phyloP scores from a whole-genome alignment of 345 rosid species.

The Gossypium arboreum region DNA sequence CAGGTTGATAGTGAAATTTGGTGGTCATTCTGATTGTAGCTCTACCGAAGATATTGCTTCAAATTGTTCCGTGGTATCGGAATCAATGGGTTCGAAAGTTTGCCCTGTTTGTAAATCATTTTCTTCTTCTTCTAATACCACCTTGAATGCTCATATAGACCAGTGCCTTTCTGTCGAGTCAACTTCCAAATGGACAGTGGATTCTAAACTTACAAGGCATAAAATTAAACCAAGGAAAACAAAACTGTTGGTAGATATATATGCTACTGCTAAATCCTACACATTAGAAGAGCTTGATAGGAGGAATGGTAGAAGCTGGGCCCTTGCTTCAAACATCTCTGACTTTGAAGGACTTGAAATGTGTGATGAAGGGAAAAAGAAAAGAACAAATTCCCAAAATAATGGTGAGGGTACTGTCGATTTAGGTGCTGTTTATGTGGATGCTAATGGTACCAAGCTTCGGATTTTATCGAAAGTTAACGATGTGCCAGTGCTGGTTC shows the following conservation, averaged over 20 bases:
- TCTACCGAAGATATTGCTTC: conserved; percentile 66
- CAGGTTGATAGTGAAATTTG: conserved; percentile 62
- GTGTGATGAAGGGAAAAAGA: conserved; percentile 31
- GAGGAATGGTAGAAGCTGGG: conserved; percentile 75
- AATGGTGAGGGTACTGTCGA: conserved; percentile 50
- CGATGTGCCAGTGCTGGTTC: conserved; percentile 12
- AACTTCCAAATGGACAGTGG: conserved; percentile 54
- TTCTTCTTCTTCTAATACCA: conserved; percentile 94
- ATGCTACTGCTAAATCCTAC: conserved; percentile 52
- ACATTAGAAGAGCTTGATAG: conserved; percentile 85
- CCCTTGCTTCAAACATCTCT: conserved; percentile 40
- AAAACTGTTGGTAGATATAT: conserved; percentile 76
- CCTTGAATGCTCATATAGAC: conserved; percentile 97
- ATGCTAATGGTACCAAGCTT: conserved; percentile 76
- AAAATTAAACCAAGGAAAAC: conserved; percentile 73
- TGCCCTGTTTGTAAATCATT: conserved; percentile 99
- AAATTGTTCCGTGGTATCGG: conserved; percentile 50
- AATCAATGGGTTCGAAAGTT: conserved; percentile 74
- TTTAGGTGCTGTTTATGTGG: conserved; percentile 83
- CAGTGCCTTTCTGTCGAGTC: conserved; percentile 87
- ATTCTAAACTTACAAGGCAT: conserved; percentile 54
- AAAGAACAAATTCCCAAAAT: conserved; percentile 25
- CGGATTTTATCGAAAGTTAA: conserved; percentile 67
- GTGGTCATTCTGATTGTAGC: conserved; percentile 53
- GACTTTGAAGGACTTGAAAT: conserved; percentile 27